Base-by-base conservation (phyloP, 345 rosid genomes). In the Durio zibethinus region DNA sequence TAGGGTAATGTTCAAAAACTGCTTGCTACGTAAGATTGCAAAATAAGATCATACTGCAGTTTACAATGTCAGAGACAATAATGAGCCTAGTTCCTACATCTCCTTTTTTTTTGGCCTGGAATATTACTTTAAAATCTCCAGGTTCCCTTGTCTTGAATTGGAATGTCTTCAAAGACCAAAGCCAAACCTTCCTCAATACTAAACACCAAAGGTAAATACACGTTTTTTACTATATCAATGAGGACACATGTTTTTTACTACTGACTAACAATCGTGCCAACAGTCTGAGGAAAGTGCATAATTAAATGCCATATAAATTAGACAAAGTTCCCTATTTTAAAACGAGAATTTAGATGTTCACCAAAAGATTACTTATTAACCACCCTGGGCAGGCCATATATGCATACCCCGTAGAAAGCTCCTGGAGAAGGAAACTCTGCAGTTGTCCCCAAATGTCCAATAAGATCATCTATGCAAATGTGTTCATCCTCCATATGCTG, bases 401-500 rank as follows among this genome's bases (percentile, higher is more conserved):
- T 16, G 83, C 93, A 79, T 80, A 96, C 99, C 90, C 99, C 99
- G 78, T 96, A 96, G 81, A 93, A 96, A 79, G 99, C 98, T 79
- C 92, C 94, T 38, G 89, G 93, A 53, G 90, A 73, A 60, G 95
- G 90, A 76, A 87, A 83, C 72, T 83, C 83, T 7, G 82, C 64
- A 56, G 83, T 43, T 65, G 79, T 42, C 75, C 87, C 88, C 29
- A 91, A 81, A 83, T 93, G 92, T 21, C 85, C 87, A 77, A 80
- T 76, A 76, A 96, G 98, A 85, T 93, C 84, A 84, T 96, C 97
- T 31, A 93, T 90, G 75, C 99, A 93, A 35, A 92, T 56, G 82
- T 93, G 97, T 56, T 93, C 98, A 86, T 96, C 99, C 85, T 96
- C 98, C 99, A 96, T 96, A 69, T 75, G 87, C 75, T 88, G 88